phyloP scores from a whole-genome alignment of 805 yeast species.

The Starmerella lactis-condensi region DNA sequence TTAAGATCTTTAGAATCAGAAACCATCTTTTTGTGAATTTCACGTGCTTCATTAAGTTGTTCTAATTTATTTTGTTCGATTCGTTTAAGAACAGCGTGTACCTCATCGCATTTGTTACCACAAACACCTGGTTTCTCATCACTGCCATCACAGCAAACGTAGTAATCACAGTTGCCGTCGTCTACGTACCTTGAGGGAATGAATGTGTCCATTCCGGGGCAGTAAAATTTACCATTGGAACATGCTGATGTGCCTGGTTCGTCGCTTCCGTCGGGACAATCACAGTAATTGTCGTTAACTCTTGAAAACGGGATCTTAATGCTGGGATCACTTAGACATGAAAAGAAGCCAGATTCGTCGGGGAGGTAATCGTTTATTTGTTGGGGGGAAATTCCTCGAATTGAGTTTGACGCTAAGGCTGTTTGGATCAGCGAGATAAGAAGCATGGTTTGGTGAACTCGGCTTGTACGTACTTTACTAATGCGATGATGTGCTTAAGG shows the following conservation, averaged over 20 bases:
- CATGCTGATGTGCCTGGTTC: conserved; percentile 94
- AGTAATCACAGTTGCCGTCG: conserved; percentile 87
- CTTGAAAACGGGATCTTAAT: conserved; percentile 40
- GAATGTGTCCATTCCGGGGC: conserved; percentile 47
- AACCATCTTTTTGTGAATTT: conserved; percentile 21
- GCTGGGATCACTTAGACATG: conserved; percentile 51
- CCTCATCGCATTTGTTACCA: conserved; percentile 31
- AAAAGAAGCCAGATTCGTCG: conserved; percentile 38
- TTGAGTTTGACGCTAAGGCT: no score
- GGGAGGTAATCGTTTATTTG: conserved; percentile 29
- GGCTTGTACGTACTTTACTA: no score
- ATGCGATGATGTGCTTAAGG: no score
- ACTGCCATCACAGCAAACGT: conserved; percentile 80
- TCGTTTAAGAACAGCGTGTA: conserved; percentile 12
- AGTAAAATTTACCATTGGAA: conserved; percentile 38
- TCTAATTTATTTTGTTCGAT: conserved; percentile 12
- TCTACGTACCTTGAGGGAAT: conserved; percentile 52
- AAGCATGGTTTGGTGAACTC: no score
- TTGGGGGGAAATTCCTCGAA: conserved; percentile 14
- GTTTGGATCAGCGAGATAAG: no score
- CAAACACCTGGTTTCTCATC: conserved; percentile 51
- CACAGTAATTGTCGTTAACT: conserved; percentile 80
- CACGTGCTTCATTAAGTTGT: conserved; percentile 22
- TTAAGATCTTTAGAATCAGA: conserved; percentile 15
- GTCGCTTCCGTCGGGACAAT: conserved; percentile 95